Percentiles rank a stretch among this genome's conserved stretches.
Conservation (phyloP, 306 rosid genomes). For the Lathyrus oleraceus region DNA sequence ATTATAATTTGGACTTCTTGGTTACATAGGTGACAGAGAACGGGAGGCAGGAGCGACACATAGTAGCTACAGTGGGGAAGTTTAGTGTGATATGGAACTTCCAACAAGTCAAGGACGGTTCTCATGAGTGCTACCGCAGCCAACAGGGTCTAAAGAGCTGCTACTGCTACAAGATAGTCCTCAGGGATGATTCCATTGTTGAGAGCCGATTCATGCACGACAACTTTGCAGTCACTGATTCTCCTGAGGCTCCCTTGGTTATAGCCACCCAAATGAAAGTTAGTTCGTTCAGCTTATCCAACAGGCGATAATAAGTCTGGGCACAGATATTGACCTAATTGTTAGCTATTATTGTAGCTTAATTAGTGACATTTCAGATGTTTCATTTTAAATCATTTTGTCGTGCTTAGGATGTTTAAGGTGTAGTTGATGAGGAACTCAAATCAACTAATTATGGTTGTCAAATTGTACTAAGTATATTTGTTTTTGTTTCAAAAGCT, state of each 20-base stretch:
- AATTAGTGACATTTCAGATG: constrained; percentile 38
- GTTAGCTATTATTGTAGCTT: constrained; percentile 39
- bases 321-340: constrained; percentile 13
- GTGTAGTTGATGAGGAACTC: constrained; percentile 26
- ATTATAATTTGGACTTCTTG: constrained; percentile 2
- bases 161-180: constrained; percentile 94
- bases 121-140: constrained; percentile 86
- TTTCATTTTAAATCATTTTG: constrained; percentile 31
- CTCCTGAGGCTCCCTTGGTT: constrained; percentile 97
- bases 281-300: constrained; percentile 96
- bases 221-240: constrained; percentile 81
- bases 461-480: constrained; percentile 38
- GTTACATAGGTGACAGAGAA: constrained; percentile 78
- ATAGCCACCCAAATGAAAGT: constrained; percentile 97
- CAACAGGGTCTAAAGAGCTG: constrained; percentile 97
- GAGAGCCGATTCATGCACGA: constrained; percentile 98
- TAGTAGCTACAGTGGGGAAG: constrained; percentile 95
- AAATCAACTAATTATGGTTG: constrained; percentile 24
- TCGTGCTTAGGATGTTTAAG: constrained; percentile 43
- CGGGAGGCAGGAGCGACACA: constrained; percentile 97
- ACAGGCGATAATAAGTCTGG: constrained; percentile 55
- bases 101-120: constrained; percentile 87
- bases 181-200: constrained; percentile 92
- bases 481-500: constrained; percentile 17
- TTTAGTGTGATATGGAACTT: constrained; percentile 98